phyloP scores from a whole-genome alignment of 805 yeast species.

The Nakazawaea ambrosiae region DNA sequence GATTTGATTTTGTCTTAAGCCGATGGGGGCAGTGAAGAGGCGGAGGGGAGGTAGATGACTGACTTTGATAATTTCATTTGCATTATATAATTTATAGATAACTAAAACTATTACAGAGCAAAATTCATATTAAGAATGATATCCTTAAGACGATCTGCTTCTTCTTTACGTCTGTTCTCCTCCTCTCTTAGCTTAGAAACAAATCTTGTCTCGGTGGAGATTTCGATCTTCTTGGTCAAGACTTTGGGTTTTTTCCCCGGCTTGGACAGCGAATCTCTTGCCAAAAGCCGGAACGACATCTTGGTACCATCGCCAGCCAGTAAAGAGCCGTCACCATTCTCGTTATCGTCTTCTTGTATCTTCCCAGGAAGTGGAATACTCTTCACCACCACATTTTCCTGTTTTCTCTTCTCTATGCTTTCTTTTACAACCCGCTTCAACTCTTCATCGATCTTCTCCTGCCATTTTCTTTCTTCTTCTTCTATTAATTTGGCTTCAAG shows the following conservation, averaged over 20 bases:
- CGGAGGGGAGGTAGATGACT: too few relatives aligned
- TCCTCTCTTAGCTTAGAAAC: not conserved
- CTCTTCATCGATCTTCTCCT: slow-evolving; percentile 1
- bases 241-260: slow-evolving; percentile 12
- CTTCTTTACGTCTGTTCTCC: not conserved
- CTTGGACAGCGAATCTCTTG: slow-evolving; percentile 17
- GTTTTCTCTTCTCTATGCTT: not conserved
- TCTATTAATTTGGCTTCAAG: slow-evolving; percentile 16
- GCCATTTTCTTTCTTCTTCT: not conserved
- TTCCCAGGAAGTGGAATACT: too few relatives aligned
- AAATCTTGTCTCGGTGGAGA: not conserved
- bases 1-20: too few relatives aligned
- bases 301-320: slow-evolving; percentile 16
- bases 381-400: not conserved
- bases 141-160: not conserved
- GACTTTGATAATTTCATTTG: too few relatives aligned
- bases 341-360: too few relatives aligned
- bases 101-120: too few relatives aligned
- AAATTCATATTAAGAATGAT: too few relatives aligned
- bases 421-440: slow-evolving; percentile 12
- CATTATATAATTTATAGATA: too few relatives aligned
- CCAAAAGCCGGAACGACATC: slow-evolving; percentile 17
- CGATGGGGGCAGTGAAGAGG: too few relatives aligned
- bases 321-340: too few relatives aligned
- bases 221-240: slow-evolving; percentile 2